These are phyloP conservation scores for Medicago ruthenica DNA, from an alignment of 306 rosid species.

Conservation along the genomic window DNA sequence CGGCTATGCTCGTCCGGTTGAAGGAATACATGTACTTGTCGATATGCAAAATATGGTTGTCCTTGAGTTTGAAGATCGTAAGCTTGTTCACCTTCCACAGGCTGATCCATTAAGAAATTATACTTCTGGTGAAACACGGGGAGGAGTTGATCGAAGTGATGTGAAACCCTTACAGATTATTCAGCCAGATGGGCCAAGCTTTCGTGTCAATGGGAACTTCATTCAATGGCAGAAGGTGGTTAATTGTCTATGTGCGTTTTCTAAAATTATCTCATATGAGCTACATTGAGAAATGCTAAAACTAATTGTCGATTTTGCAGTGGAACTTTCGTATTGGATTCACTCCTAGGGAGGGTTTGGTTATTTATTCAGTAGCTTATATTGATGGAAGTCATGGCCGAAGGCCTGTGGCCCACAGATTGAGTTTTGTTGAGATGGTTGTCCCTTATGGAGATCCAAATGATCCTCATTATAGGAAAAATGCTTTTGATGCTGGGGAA, in stretches of 20 bases:
- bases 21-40: conserved; percentile 85
- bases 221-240: conserved; percentile 82
- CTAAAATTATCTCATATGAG: conserved; percentile 24
- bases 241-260: conserved; percentile 22
- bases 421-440: conserved; percentile 88
- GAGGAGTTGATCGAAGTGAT: conserved; percentile 89
- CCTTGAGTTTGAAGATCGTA: conserved; percentile 81
- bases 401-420: conserved; percentile 76
- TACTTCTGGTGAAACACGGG: conserved; percentile 75
- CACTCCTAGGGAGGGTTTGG: conserved; percentile 78
- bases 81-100: conserved; percentile 77
- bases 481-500: conserved; percentile 91
- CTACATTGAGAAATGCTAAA: conserved; percentile 11
- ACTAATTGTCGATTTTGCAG: conserved; percentile 55
- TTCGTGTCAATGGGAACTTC: conserved; percentile 75
- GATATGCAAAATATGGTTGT: conserved; percentile 86
- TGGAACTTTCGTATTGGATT: conserved; percentile 87
- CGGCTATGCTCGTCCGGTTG: conserved; percentile 90
- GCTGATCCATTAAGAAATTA: conserved; percentile 84
- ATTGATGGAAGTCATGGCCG: conserved; percentile 80
- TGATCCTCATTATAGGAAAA: conserved; percentile 85
- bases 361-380: conserved; percentile 73
- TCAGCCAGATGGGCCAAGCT: conserved; percentile 88
- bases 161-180: conserved; percentile 72
- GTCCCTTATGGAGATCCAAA: conserved; percentile 91